Percentiles rank a stretch among this genome's conserved stretches.
phyloP scores from a whole-genome alignment of 2,329 filamentous ascomycete species.

The Fusarium sulawesiense region DNA sequence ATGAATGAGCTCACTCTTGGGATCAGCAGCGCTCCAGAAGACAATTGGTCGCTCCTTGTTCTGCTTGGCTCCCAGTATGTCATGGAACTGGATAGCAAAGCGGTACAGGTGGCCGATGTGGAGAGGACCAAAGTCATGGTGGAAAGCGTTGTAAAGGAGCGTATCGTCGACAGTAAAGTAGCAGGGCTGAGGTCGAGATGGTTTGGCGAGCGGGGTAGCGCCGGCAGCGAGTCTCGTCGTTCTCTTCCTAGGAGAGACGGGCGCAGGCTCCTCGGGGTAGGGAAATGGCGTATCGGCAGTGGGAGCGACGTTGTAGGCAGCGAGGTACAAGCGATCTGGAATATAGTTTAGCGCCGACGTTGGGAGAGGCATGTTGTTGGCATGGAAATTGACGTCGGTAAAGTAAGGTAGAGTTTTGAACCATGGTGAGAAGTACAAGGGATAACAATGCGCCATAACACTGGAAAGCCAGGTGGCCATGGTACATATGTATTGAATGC shows the following conservation, averaged over 20 bases:
- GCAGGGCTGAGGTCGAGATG: constrained; percentile 69
- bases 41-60: constrained; percentile 92
- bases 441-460: constrained; percentile 51
- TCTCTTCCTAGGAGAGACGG: constrained; percentile 52
- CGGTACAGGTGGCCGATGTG: constrained; percentile 98
- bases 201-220: constrained; percentile 49
- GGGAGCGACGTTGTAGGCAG: constrained; percentile 82
- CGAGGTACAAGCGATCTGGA: constrained; percentile 92
- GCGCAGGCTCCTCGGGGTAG: constrained; percentile 76
- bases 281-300: constrained; percentile 87
- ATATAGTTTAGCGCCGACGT: constrained; percentile 46
- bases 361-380: constrained; percentile 28
- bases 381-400: constrained; percentile 13
- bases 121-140: constrained; percentile 96
- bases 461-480: constrained; percentile 22
- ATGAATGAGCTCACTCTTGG: constrained; percentile 75
- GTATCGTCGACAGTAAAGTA: constrained; percentile 96
- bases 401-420: constrained; percentile 24
- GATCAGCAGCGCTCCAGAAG: constrained; percentile 94
- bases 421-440: constrained; percentile 21
- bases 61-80: constrained; percentile 89
- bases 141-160: constrained; percentile 96
- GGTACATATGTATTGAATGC: constrained; percentile 12
- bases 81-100: constrained; percentile 95
- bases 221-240: constrained; percentile 68